phyloP scores from a whole-genome alignment of 2,329 filamentous ascomycete species.

The Trichophyton schoenleinii region DNA sequence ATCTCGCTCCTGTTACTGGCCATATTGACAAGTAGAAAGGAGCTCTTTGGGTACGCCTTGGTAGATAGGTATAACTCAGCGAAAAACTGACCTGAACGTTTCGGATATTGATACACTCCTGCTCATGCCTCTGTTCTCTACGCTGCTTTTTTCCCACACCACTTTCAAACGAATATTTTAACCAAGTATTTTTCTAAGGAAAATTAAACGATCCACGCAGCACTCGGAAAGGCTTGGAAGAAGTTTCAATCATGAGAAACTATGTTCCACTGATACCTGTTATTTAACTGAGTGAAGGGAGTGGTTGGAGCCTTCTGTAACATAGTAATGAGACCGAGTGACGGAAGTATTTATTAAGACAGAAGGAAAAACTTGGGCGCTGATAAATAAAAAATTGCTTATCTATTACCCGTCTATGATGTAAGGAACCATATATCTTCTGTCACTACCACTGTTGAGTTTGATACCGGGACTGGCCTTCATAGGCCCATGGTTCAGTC shows the following conservation, averaged over 20 bases:
- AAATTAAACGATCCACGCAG: background rate
- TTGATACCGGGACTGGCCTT: background rate
- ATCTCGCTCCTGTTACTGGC: background rate
- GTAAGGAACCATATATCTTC: background rate
- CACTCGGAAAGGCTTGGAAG: background rate
- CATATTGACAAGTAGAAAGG: background rate
- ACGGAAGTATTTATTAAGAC: background rate
- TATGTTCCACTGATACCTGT: too few species aligned
- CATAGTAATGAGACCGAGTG: background rate
- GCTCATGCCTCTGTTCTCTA: background rate
- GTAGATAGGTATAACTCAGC: background rate
- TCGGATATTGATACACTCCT: background rate
- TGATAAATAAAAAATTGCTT: background rate
- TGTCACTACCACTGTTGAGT: background rate
- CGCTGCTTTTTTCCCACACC: background rate
- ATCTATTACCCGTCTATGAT: background rate
- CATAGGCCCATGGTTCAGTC: background rate
- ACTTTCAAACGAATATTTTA: background rate
- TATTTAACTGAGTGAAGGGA: too few species aligned
- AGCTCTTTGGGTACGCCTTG: background rate
- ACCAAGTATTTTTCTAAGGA: background rate
- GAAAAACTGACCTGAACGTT: background rate
- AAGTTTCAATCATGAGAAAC: background rate
- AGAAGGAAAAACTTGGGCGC: background rate
- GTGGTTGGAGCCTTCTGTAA: background rate